These are phyloP conservation scores for Penicillium simplicissimum DNA, from an alignment of 495 filamentous ascomycete species.

Conservation along the genomic window DNA sequence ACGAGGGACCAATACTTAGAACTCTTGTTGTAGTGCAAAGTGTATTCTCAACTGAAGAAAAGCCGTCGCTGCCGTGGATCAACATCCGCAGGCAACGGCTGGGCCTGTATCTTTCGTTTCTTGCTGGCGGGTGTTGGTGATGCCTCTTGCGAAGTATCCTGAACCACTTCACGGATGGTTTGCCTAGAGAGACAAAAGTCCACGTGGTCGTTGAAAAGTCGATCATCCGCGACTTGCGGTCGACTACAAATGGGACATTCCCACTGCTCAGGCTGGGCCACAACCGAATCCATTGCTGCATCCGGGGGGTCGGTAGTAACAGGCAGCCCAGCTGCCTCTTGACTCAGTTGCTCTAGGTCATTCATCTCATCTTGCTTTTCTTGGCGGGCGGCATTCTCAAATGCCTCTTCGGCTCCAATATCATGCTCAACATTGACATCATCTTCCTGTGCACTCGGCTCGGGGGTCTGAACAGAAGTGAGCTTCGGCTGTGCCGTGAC, in stretches of 20 bases:
- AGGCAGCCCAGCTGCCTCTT: slow-evolving; percentile 45
- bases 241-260: slow-evolving; percentile 82
- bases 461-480: not conserved
- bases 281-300: not conserved
- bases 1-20: not conserved
- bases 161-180: slow-evolving; percentile 80
- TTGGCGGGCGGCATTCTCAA: slow-evolving; percentile 63
- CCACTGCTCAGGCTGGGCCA: slow-evolving; percentile 58
- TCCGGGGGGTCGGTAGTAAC: not conserved
- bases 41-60: slow-evolving; percentile 35
- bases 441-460: not conserved
- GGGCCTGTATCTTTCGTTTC: slow-evolving; percentile 35
- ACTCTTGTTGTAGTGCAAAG: not conserved
- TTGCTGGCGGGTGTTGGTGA: slow-evolving; percentile 11
- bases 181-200: slow-evolving; percentile 87
- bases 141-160: slow-evolving; percentile 37
- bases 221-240: slow-evolving; percentile 73
- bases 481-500: slow-evolving; percentile 32
- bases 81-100: slow-evolving; percentile 8
- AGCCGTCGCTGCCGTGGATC: slow-evolving; percentile 44
- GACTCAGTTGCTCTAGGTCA: slow-evolving; percentile 62
- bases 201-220: slow-evolving; percentile 86
- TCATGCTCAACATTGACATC: slow-evolving; percentile 55
- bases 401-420: slow-evolving; percentile 67
- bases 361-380: slow-evolving; percentile 67